Base-by-base conservation (phyloP, 495 filamentous ascomycete genomes). In the Margaritispora aquatica region DNA sequence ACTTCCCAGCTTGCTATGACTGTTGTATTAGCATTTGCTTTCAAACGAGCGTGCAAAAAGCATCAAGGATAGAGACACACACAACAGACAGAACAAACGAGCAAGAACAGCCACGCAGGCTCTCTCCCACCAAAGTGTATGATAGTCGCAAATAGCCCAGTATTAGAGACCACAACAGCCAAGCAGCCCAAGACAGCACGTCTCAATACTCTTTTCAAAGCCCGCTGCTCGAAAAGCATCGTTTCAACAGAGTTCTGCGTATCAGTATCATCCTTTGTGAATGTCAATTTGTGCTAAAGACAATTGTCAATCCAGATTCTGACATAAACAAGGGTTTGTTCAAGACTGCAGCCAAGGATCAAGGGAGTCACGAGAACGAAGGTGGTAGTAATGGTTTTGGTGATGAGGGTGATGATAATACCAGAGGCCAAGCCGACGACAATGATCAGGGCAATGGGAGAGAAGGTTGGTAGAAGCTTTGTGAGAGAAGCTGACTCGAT, bases 291-390 rank as follows among this genome's bases (percentile, higher is more conserved):
- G 13, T 49, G 26, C 22, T 63, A 21, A 60, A 52, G 50, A 26
- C 17, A 0, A 34, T 60, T 38, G 23, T 66, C 1, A 29, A 63
- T 48, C 60, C 64, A 0, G 44, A 58, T 7, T 9, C 10, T 4
- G 38, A 62, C 8, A 55, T 51, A 26, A 62, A 55, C 46, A 60
- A 26, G 23, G 26, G 56, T 11, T 10, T 52, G 38, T 54, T 19
- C 26, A 55, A 44, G 27, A n/a, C n/a, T n/a, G n/a, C n/a, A n/a
- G n/a, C n/a, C n/a, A n/a, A n/a, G n/a, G n/a, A n/a, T n/a, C n/a
- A n/a, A n/a, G n/a, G n/a, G n/a, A n/a, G n/a, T n/a, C n/a, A n/a
- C n/a, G n/a, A n/a, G n/a, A n/a, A n/a, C n/a, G n/a, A n/a, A n/a
- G n/a, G n/a, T n/a, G 20, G 8, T 7, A 51, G 23, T 31, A 31